Evolutionary conservation across 2,329 filamentous ascomycete species (phyloP).

Genomic region (Didymella keratinophila): DNA sequence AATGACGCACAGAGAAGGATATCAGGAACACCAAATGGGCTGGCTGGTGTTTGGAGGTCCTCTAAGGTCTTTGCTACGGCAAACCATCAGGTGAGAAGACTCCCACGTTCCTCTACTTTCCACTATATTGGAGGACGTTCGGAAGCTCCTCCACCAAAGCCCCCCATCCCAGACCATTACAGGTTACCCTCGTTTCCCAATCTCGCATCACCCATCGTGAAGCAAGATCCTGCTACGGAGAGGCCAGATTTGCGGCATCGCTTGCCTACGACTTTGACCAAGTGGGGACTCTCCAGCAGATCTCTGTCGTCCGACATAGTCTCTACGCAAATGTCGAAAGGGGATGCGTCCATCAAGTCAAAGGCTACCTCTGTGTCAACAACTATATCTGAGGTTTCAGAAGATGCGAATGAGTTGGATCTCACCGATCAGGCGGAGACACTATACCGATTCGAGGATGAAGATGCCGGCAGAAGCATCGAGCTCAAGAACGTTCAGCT

Average conservation of each 20-base stretch:
- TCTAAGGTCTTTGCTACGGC: slow-evolving; percentile 27
- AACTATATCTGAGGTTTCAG: neutral
- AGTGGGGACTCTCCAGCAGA: neutral
- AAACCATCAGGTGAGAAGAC: slow-evolving; percentile 46
- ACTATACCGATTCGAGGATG: neutral
- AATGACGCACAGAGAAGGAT: slow-evolving; percentile 32
- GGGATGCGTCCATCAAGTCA: slow-evolving; percentile 4
- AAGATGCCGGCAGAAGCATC: neutral
- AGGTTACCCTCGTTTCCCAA: slow-evolving; percentile 28
- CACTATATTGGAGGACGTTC: slow-evolving; percentile 30
- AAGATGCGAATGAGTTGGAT: neutral
- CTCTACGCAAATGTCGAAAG: neutral
- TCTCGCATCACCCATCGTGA: neutral
- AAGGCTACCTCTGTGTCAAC: neutral
- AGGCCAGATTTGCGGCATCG: neutral
- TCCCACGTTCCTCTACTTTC: slow-evolving; percentile 42
- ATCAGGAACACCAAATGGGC: slow-evolving; percentile 30
- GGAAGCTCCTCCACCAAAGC: slow-evolving; percentile 35
- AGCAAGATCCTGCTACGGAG: neutral
- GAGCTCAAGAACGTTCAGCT: neutral
- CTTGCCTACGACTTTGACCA: neutral
- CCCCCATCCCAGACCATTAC: slow-evolving; percentile 35
- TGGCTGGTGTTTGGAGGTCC: slow-evolving; percentile 32
- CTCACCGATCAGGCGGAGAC: neutral
- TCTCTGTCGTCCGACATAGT: slow-evolving; percentile 8